Conservation (phyloP, 257 asterid genomes). For the Solanum appendiculatum region DNA sequence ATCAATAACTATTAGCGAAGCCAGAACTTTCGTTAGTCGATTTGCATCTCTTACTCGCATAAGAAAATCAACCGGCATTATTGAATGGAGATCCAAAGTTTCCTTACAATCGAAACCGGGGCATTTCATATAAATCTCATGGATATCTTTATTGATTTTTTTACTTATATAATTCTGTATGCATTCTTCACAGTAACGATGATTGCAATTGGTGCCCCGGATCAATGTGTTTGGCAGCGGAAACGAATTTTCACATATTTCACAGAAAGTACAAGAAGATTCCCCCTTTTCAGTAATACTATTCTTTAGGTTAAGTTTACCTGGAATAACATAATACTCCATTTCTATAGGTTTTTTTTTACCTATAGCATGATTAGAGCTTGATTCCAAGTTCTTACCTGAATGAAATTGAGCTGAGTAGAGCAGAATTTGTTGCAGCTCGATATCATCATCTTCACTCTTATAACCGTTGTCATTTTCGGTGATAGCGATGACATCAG, state of each 20-base stretch:
- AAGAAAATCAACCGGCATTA: background rate
- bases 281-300: background rate
- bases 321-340: too few relatives aligned
- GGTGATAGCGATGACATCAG: too few relatives aligned
- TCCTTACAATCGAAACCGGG: background rate
- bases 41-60: background rate
- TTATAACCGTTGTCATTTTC: too few relatives aligned
- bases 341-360: too few relatives aligned
- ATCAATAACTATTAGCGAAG: background rate
- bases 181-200: constrained; percentile 6
- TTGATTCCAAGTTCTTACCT: too few relatives aligned
- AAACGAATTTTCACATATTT: constrained; percentile 2
- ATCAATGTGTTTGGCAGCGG: background rate
- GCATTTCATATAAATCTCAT: background rate
- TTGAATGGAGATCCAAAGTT: background rate
- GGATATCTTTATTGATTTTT: background rate
- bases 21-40: background rate
- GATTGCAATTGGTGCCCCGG: background rate
- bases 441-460: too few relatives aligned
- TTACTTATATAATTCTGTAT: background rate
- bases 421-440: too few relatives aligned
- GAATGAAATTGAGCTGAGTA: too few relatives aligned
- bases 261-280: background rate
- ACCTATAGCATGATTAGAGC: background rate
- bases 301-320: background rate